Evolutionary conservation across 805 yeast genomes (phyloP), one percentile per base, ranked within the genome.

Genomic region (Lipomyces lipofer): DNA sequence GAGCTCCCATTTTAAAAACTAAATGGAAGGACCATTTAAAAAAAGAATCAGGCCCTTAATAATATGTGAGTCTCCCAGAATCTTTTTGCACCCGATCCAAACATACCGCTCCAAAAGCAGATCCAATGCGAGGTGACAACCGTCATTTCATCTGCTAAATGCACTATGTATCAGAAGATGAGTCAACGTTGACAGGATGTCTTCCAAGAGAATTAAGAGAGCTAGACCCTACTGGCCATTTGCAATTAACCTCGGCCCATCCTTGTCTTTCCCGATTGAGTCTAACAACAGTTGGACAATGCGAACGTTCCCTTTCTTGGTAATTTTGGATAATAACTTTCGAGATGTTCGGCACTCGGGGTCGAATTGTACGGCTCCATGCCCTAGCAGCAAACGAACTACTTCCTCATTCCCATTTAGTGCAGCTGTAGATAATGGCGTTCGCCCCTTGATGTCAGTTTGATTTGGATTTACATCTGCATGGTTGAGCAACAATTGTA

Each of bases 101-200:
- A n/a, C n/a, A n/a, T n/a, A n/a, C n/a, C n/a, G n/a, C n/a, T 33
- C 38, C 38, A 33, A 10, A 33, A 2, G 38, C 38, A 33, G 38
- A 33, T 33, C 38, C 38, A 33, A 33, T 33, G 38, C 38, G 38
- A 33, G 15, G 38, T 33, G 38, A 15, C 13, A 33, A 6, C 38
- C 19, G 7, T 6, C 13, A n/a, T 33, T 33, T 33, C 15, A 33
- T 33, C 15, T 9, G 38, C 38, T 33, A 33, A 33, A 33, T 6
- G 38, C 38, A 33, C 38, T n/a, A n/a, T n/a, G n/a, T n/a, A n/a
- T n/a, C n/a, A 33, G 38, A 33, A 33, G 38, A 33, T 33, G 12
- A 33, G 38, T 33, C 38, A 33, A 33, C 38, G 3, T 33, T 33
- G 38, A 33, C 38, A 33, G n/a, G n/a, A n/a, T n/a, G n/a, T n/a